Evolutionary conservation across 257 asterid genomes (phyloP).

Genomic region (Striga asiatica): DNA sequence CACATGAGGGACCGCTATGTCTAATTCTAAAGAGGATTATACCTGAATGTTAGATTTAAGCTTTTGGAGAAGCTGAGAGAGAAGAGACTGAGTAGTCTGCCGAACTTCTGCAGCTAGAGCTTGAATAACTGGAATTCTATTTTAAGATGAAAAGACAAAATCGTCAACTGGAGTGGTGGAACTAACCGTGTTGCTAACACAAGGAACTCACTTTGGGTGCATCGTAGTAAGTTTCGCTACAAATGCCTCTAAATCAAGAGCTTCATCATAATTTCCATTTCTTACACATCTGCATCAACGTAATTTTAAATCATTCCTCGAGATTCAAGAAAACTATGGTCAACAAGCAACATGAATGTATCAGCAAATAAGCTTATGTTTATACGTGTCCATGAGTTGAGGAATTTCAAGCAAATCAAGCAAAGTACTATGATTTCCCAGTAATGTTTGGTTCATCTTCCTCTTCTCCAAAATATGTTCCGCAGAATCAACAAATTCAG

Average conservation of each 20-base stretch:
- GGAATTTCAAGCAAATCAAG: conserved; percentile 92
- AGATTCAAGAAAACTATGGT: background rate
- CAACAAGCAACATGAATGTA: conserved; percentile 8
- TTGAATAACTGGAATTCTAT: conserved; percentile 72
- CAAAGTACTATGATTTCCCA: conserved; percentile 67
- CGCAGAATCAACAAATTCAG: conserved; percentile 66
- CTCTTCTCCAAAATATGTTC: conserved; percentile 68
- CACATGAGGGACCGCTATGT: background rate
- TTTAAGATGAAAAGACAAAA: conserved; percentile 1
- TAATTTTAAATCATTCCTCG: conserved; percentile 6
- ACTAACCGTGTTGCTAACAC: conserved; percentile 1
- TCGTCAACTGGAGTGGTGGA: conserved; percentile 8
- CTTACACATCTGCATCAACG: conserved; percentile 53
- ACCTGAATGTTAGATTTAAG: conserved; percentile 81
- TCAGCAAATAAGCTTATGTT: conserved; percentile 5
- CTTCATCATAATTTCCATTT: conserved; percentile 79
- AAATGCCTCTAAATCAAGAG: conserved; percentile 77
- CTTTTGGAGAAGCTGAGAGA: conserved; percentile 69
- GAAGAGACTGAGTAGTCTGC: conserved; percentile 73
- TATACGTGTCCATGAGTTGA: conserved; percentile 86
- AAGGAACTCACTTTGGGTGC: conserved; percentile 67
- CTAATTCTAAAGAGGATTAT: background rate
- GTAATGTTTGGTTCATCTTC: conserved; percentile 62
- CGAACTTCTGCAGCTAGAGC: conserved; percentile 69
- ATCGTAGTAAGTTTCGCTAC: conserved; percentile 62